Percentiles rank a stretch among this genome's conserved stretches.
These are phyloP conservation scores for Botrytis deweyae DNA, from an alignment of 2,329 filamentous ascomycete genomes.

Conservation along the genomic window DNA sequence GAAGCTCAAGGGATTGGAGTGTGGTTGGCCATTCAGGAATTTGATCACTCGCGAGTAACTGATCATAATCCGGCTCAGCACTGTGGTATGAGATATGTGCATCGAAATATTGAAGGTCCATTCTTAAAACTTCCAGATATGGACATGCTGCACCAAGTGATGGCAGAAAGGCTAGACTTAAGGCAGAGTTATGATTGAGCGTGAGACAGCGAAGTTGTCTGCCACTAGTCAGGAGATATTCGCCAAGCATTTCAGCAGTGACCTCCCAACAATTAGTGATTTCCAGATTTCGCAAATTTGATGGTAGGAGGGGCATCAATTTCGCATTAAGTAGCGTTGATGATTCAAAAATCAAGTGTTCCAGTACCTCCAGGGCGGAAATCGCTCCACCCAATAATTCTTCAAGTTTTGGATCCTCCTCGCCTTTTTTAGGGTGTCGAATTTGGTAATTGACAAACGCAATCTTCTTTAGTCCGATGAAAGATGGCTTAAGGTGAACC, in stretches of 20 bases:
- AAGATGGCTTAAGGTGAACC: conserved; percentile 57
- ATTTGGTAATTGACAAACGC: conserved; percentile 64
- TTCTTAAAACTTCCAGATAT: conserved; percentile 64
- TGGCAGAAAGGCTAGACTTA: conserved; percentile 73
- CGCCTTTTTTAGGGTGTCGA: conserved; percentile 44
- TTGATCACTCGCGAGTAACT: conserved; percentile 62
- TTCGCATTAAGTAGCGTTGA: conserved; percentile 69
- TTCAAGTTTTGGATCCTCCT: conserved; percentile 43
- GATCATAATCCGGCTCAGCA: conserved; percentile 71
- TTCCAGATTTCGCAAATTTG: conserved; percentile 63
- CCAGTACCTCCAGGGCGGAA: conserved; percentile 60
- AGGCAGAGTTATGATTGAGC: conserved; percentile 74
- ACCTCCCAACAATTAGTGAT: conserved; percentile 79
- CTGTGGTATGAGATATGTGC: conserved; percentile 67
- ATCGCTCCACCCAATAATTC: conserved; percentile 45
- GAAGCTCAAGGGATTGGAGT: conserved; percentile 70
- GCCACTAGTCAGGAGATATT: conserved; percentile 68
- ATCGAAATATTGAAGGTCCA: conserved; percentile 79
- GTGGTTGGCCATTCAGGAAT: conserved; percentile 75
- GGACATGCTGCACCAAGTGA: conserved; percentile 67
- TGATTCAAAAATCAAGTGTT: conserved; percentile 69
- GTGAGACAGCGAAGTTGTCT: conserved; percentile 63
- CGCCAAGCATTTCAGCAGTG: conserved; percentile 61
- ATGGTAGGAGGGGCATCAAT: conserved; percentile 68
- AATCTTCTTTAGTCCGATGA: conserved; percentile 55